Evolutionary conservation across 1,284 basidiomycete species (phyloP), one percentile per base, ranked within the genome.

Genomic region (Phylloporus sp.): DNA sequence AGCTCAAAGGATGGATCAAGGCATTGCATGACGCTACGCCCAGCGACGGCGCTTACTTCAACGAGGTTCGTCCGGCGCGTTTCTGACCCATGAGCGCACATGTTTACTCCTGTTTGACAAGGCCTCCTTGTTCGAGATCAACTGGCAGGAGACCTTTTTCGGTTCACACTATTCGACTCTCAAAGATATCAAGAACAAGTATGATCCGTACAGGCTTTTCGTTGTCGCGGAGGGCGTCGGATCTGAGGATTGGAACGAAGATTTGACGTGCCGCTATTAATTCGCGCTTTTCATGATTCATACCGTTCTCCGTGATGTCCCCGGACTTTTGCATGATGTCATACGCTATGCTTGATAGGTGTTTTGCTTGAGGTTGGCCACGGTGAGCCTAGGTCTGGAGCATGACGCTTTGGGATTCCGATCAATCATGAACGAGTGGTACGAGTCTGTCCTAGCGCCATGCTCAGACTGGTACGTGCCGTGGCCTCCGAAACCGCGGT

Each of bases 191-290:
- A 84, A 84, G 68, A 61, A 69, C n/a, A 76, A 64, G 53, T 81
- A 82, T 65, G 84, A 85, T 65, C 78, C 80, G 1, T 51, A 74
- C 18, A 76, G 73, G 52, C 66, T 85, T 12, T 85, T 84, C 66
- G 68, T 82, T n/a, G 81, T 84, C 22, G 69, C 74, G 1, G 70
- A 74, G 42, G 83, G 83, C 6, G 81, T 84, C 24, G 81, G 81
- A 4, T 81, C 81, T 4, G 80, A 84, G 22, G 70, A 75, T 3
- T 77, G 73, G 74, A 75, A 75, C 56, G 56, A 61, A 6, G 60
- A 66, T 22, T 62, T 77, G 54, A 68, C 69, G 5, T 77, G 74
- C 50, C 64, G 64, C 17, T 60, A 52, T 51, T 64, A 54, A 65
- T 37, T 47, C 31, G 31, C 28, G 4, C 15, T n/a, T 52, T 31